Conservation (phyloP, 1,284 basidiomycete species). For the Veloporphyrellus conicus region DNA sequence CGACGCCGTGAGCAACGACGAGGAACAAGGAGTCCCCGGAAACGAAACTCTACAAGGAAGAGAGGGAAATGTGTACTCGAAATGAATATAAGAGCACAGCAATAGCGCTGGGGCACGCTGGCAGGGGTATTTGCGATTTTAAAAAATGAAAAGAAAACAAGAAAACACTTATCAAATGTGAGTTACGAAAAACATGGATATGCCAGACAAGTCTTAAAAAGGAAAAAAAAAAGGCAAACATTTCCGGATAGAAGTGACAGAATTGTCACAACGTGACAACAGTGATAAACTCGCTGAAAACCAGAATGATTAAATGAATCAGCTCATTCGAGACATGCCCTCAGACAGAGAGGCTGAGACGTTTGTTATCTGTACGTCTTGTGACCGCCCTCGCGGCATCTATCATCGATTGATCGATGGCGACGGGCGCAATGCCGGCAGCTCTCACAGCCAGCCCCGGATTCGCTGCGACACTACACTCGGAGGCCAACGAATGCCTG, state of each 20-base stretch:
- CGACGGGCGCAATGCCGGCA: conserved; percentile 20
- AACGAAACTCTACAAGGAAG: conserved; percentile 28
- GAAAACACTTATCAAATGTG: conserved; percentile 10
- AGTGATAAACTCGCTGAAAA: not conserved
- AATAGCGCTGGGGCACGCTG: conserved; percentile 14
- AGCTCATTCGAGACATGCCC: conserved; percentile 29
- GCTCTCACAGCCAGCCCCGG: conserved; percentile 11
- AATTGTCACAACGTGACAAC: conserved; percentile 20
- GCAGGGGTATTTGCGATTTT: conserved; percentile 11
- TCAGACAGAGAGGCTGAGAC: conserved; percentile 14
- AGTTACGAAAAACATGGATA: conserved; percentile 1
- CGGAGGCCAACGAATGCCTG: not conserved
- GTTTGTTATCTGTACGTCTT: conserved; percentile 21
- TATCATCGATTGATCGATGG: conserved; percentile 16
- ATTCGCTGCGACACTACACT: not conserved
- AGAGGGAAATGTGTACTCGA: conserved; percentile 20
- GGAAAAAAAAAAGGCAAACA: conserved; percentile 7
- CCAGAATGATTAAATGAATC: conserved; percentile 3
- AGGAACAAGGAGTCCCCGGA: conserved; percentile 27
- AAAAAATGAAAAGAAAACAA: conserved; percentile 16
- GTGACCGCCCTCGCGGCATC: conserved; percentile 9
- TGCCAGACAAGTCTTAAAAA: conserved; percentile 17
- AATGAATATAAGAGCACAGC: conserved; percentile 34
- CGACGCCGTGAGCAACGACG: conserved; percentile 32
- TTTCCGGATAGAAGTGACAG: conserved; percentile 5